phyloP scores from a whole-genome alignment of 1,284 basidiomycete genomes.

The Cutaneotrichosporon spelunceum region DNA sequence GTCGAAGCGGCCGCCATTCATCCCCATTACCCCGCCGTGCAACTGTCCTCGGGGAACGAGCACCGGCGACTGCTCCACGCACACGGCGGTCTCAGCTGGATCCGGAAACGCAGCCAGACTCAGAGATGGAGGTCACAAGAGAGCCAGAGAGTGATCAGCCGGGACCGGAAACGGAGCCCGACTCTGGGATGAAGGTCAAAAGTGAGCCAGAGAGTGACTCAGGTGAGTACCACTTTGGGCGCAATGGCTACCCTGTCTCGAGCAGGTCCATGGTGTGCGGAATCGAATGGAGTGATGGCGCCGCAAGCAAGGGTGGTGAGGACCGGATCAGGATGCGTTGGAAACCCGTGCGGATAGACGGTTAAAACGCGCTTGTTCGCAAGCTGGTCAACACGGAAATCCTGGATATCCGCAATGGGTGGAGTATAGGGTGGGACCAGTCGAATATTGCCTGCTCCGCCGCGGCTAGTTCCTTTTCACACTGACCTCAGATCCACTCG shows the following conservation, averaged over 20 bases:
- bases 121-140: conserved; percentile 12
- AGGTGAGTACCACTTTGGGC: conserved; percentile 2
- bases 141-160: conserved; percentile 20
- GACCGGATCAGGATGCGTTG: too few species aligned
- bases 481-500: conserved; percentile 18
- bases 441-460: too few species aligned
- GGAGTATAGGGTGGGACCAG: too few species aligned
- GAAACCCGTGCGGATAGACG: too few species aligned
- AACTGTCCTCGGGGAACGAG: not conserved
- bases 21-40: not conserved
- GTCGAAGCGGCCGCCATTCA: not conserved
- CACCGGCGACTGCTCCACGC: conserved; percentile 4
- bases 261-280: too few species aligned
- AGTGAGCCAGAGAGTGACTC: conserved; percentile 16
- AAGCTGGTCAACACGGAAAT: too few species aligned
- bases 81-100: not conserved
- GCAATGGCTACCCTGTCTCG: too few species aligned
- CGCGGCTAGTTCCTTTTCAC: too few species aligned
- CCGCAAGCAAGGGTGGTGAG: too few species aligned
- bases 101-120: not conserved
- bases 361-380: too few species aligned
- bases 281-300: too few species aligned
- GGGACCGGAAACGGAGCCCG: not conserved
- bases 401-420: too few species aligned
- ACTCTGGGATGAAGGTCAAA: conserved; percentile 10